phyloP scores from a whole-genome alignment of 2,329 filamentous ascomycete genomes.

The Atkinsonella hypoxylon region DNA sequence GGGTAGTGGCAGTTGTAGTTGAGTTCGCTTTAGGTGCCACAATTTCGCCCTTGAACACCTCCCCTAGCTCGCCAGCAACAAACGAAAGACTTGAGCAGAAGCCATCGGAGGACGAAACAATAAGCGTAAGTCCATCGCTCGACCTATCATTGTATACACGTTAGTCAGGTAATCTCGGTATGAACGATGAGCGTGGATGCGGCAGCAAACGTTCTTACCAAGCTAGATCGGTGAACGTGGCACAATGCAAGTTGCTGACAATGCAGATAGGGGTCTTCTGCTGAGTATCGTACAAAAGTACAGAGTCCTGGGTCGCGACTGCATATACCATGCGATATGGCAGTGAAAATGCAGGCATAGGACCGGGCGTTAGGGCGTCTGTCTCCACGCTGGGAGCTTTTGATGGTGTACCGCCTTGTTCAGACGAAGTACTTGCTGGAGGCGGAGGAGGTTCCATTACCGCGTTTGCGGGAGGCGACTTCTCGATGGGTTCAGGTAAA shows the following conservation, averaged over 20 bases:
- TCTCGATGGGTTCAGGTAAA: constrained; percentile 70
- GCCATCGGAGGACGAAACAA: constrained; percentile 96
- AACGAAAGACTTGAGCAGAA: constrained; percentile 94
- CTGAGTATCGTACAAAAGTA: constrained; percentile 92
- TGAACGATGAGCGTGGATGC: neutral
- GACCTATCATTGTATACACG: constrained; percentile 25
- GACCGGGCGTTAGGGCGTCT: constrained; percentile 39
- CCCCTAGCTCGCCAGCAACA: constrained; percentile 68
- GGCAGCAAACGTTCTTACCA: constrained; percentile 49
- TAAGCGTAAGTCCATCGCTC: constrained; percentile 43
- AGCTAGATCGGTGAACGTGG: constrained; percentile 90
- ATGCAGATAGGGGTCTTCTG: constrained; percentile 88
- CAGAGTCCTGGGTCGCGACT: constrained; percentile 90
- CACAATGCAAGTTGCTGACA: constrained; percentile 93
- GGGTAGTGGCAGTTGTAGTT: constrained; percentile 21
- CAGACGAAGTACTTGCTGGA: constrained; percentile 38
- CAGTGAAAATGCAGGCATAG: constrained; percentile 65
- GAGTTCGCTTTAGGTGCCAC: constrained; percentile 34
- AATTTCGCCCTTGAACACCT: constrained; percentile 61
- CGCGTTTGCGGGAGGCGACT: constrained; percentile 42
- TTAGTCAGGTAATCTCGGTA: constrained; percentile 13
- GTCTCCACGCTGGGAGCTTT: constrained; percentile 35
- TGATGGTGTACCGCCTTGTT: constrained; percentile 37
- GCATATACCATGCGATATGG: constrained; percentile 94
- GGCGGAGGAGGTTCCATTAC: constrained; percentile 77